Evolutionary conservation across 805 yeast species (phyloP), one percentile per base, ranked within the genome.

Genomic region (Spathaspora sp.): DNA sequence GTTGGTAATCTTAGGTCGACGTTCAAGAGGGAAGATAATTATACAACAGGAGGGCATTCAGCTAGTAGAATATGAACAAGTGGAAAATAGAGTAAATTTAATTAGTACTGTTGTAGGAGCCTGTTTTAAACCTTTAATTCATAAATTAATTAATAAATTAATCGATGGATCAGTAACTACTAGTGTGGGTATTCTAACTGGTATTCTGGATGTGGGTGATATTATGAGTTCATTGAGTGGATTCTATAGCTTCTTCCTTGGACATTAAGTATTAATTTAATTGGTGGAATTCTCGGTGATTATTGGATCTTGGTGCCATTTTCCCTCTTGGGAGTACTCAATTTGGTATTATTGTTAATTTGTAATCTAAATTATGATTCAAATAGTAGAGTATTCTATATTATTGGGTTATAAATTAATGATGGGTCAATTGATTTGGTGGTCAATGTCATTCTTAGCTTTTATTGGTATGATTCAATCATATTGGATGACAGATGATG

Each of bases 141-240:
- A 79, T 1, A 69, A 65, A 52, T 69, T 81, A 52, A 78, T 77
- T 11, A 60, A 66, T 18, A 55, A 59, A 10, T 69, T 66, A 47
- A 76, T 82, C 16, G 76, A 59, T 49, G 86, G 87, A 9, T 74
- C 78, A 38, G 78, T 84, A 35, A 78, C 85, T 46, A 74, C 81
- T 20, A 82, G 89, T 31, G 80, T 85, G 83, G 80, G 89, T 7
- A 70, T 86, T 58, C 75, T 70, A 29, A 62, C 69, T 51, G 59
- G 63, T 39, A 62, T 69, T 5, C 58, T 61, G 1, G 47, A 56
- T 20, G 61, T 56, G 11, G 55, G 57, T 39, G 64, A 62, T 44
- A 58, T 80, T 31, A 78, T 80, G 47, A 90, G 91, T n/a, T 74
- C 87, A 2, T 76, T 86, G 42, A 78, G 86, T 47, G 93, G 93